Base-by-base conservation (phyloP, 805 yeast species). In the Cyberlindnera mississippiensis region DNA sequence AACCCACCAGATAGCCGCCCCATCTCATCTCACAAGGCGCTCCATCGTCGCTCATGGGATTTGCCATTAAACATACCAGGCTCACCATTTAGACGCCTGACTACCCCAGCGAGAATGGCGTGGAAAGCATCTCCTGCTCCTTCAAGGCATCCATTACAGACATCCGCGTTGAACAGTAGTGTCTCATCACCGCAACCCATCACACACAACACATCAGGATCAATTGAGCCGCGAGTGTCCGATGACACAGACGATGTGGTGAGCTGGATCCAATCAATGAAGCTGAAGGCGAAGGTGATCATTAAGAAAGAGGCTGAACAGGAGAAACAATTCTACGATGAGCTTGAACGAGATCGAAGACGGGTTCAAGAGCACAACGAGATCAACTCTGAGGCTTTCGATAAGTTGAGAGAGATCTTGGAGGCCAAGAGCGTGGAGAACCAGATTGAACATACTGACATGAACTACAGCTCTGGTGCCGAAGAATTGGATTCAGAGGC, bases 291-390 rank as follows among this genome's bases (percentile, higher is more conserved):
- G 12, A 45, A 58, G 26, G 49, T 51, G 6, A 57, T 62, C 11
- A 45, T 67, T 12, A 48, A 51, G 13, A 49, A 61, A 19, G 64
- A 66, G 8, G 58, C 58, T 27, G 47, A 49, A 15, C 68, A 71
- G 31, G 75, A 72, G 41, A 54, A 55, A 31, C 38, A 44, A 26
- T 66, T 69, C 40, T 63, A 67, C 32, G 60, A 62, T 11, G 58
- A 61, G 26, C 38, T 72, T 10, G 61, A 62, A 28, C 44, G 50
- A 11, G 75, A 71, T 28, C 50, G 40, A 19, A 30, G 40, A 16
- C 40, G 41, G 6, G 28, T 49, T 15, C 51, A 60, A 48, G 49
- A 56, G 44, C 53, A 52, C 38, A 42, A 50, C 33, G 49, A 49
- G 27, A 43, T 40, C 15, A 37, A 46, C 12, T 46, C 59, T 15